Conservation (phyloP, 73 alveolate genomes). For the Uronychia setigera region DNA sequence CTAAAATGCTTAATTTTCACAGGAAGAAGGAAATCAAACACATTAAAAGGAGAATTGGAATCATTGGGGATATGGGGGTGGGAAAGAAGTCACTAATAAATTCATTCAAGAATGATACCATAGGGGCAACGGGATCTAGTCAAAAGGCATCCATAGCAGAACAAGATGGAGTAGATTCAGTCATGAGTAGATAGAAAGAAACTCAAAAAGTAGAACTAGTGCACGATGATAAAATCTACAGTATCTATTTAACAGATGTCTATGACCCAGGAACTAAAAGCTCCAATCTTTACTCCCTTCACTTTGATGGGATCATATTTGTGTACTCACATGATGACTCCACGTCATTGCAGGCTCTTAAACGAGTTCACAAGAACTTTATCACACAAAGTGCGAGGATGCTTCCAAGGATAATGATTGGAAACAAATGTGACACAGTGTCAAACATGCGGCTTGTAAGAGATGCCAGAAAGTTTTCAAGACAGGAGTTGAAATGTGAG, state of each 20-base stretch:
- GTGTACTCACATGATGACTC: background rate
- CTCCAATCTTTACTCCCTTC: background rate
- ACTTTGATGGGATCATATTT: background rate
- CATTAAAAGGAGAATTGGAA: no score
- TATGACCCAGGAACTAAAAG: background rate
- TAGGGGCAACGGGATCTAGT: background rate
- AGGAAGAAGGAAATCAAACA: no score
- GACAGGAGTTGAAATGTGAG: background rate
- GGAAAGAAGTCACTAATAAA: background rate
- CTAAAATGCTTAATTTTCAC: no score
- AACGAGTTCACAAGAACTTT: background rate
- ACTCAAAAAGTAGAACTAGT: background rate
- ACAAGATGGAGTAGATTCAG: background rate
- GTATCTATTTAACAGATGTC: background rate
- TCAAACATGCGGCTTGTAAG: background rate
- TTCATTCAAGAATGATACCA: background rate
- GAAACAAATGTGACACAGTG: background rate
- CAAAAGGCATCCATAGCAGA: background rate
- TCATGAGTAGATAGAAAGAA: background rate
- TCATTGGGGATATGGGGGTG: background rate
- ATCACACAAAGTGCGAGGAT: background rate
- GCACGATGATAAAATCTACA: background rate
- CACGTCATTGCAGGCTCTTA: background rate
- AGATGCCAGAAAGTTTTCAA: background rate
- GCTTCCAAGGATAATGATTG: background rate